Evolutionary conservation across 768 basidiomycete species (phyloP), one percentile per base, ranked within the genome.

Genomic region (Asterophora parasitica): DNA sequence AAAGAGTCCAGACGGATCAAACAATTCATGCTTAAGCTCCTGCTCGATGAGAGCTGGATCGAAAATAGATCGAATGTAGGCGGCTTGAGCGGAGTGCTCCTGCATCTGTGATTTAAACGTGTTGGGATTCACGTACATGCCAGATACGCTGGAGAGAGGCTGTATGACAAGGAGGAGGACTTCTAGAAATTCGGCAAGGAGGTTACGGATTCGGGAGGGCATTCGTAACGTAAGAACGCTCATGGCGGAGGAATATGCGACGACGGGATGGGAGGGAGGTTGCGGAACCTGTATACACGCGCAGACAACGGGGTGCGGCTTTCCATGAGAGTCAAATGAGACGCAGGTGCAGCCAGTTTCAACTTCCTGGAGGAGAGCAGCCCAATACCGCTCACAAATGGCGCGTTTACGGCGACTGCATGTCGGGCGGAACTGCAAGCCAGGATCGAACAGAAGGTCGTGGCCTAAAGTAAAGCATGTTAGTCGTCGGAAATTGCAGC

Each of bases 361-460:
- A 17, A 93, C 72, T 69, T 97, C 93, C 42, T 78, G 79, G 28
- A 77, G 70, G 44, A 97, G 73, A 35, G 92, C 85, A 34, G 72
- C 70, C 93, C 93, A 97, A 61, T 95, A 97, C 50, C 77, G 81
- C 54, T 92, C 89, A 0, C 83, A 76, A 31, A 80, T 71, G 41
- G 83, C 80, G 63, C 69, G 71, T 63, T 92, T 92, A 48, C 83
- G 79, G 33, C 83, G 79, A 53, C 80, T 80, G n/a, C 78, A 75
- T 1, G 83, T 83, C 9, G 88, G 87, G 35, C 86, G 78, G 65
- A 91, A 91, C 63, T 91, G 88, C 11, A 92, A 70, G 12, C 83
- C 83, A 13, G 88, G 77, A 53, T 95, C 92, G 55, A 94, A 93
- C 55, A 94, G 78, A 51, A 94, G 75, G 66, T 94, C 92, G 57